phyloP scores from a whole-genome alignment of 2,329 filamentous ascomycete species.

The Epichloe bromicola region DNA sequence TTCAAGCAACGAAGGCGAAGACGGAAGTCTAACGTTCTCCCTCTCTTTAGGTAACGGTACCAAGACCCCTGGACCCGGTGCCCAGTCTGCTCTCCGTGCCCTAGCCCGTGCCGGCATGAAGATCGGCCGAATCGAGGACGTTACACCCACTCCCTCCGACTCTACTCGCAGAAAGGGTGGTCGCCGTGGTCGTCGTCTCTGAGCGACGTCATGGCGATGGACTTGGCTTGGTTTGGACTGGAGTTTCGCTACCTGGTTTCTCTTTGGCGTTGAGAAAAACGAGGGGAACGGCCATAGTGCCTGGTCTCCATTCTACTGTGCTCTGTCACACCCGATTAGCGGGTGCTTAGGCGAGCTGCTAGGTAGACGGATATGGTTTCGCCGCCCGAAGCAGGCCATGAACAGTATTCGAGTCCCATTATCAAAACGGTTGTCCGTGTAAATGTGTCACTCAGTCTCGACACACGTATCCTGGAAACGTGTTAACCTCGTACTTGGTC shows the following conservation, averaged over 20 bases:
- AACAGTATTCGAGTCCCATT: conserved; percentile 22
- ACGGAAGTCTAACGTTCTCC: not conserved
- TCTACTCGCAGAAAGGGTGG: conserved; percentile 99
- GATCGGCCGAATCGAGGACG: conserved; percentile 99
- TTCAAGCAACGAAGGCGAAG: not conserved
- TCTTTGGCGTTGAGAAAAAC: conserved; percentile 57
- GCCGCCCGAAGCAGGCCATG: conserved; percentile 31
- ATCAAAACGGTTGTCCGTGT: conserved; percentile 2
- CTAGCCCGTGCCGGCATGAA: conserved; percentile 99
- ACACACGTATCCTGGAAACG: not conserved
- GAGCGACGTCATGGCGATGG: conserved; percentile 26
- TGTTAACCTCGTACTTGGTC: too few species aligned
- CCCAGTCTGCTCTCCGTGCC: conserved; percentile 96
- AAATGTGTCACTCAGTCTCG: not conserved
- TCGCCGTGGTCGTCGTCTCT: conserved; percentile 99
- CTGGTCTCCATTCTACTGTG: conserved; percentile 48
- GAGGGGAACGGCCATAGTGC: conserved; percentile 56
- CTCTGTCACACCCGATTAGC: conserved; percentile 25
- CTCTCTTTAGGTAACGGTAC: conserved; percentile 70
- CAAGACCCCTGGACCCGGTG: conserved; percentile 98
- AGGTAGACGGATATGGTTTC: conserved; percentile 30
- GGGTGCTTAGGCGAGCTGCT: conserved; percentile 16
- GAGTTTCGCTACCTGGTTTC: conserved; percentile 34
- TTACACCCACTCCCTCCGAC: conserved; percentile 97
- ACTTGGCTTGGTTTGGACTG: conserved; percentile 20